These are phyloP conservation scores for Cyclanthera cordifolia DNA, from an alignment of 306 rosid species.

Conservation along the genomic window DNA sequence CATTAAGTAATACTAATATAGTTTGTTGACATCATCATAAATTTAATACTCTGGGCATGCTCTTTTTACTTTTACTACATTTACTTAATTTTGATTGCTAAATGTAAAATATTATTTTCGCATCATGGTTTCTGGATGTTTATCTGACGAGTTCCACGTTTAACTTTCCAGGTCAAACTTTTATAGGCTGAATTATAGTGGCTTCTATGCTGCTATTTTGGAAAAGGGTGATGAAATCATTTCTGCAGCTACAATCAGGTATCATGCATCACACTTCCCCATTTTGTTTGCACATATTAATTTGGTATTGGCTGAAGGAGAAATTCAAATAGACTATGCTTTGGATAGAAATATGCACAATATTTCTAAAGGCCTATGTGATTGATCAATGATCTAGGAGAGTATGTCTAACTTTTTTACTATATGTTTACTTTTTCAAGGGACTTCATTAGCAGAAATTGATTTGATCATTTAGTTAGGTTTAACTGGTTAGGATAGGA, in stretches of 20 bases:
- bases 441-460: neutral
- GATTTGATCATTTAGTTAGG: no score
- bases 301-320: constrained; percentile 8
- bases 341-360: neutral
- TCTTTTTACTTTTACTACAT: neutral
- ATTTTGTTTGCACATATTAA: neutral
- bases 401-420: neutral
- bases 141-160: neutral
- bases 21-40: neutral
- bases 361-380: neutral
- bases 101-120: neutral
- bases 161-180: constrained; percentile 69
- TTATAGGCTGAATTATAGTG: constrained; percentile 66
- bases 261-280: neutral
- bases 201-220: constrained; percentile 85
- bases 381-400: neutral
- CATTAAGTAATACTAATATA: constrained; percentile 1
- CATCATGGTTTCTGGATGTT: neutral
- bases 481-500: no score
- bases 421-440: neutral
- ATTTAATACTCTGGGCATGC: neutral
- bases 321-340: neutral
- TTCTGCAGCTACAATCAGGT: constrained; percentile 91
- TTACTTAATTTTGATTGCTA: neutral
- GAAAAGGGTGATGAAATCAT: constrained; percentile 95